Evolutionary conservation across 306 rosid species (phyloP).

Genomic region (Castanospermum australe): DNA sequence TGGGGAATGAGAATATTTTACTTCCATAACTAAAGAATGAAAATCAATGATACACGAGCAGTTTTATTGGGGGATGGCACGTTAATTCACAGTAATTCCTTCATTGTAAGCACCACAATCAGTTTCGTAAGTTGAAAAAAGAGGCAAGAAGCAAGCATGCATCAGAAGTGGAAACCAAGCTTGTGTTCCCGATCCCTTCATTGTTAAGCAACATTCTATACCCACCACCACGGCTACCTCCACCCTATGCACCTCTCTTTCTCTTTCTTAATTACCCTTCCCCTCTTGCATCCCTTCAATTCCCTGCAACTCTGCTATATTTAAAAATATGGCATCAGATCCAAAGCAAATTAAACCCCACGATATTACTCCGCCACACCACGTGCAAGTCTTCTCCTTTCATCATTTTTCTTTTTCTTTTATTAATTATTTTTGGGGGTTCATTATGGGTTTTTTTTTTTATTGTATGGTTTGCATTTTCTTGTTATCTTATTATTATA

Average conservation of each 20-base stretch:
- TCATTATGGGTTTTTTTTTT: neutral
- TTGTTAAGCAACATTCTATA: constrained; percentile 51
- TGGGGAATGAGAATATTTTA: neutral
- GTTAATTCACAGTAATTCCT: constrained; percentile 21
- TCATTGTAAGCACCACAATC: constrained; percentile 19
- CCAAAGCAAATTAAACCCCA: constrained; percentile 54
- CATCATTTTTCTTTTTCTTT: constrained; percentile 36
- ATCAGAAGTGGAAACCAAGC: constrained; percentile 20
- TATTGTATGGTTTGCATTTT: neutral
- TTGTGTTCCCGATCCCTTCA: constrained; percentile 13
- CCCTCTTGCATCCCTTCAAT: neutral
- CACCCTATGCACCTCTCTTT: neutral
- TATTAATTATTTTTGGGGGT: neutral
- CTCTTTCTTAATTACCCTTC: neutral
- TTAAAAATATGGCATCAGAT: constrained; percentile 57
- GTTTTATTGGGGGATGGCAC: neutral
- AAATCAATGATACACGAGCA: constrained; percentile 28
- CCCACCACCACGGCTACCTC: neutral
- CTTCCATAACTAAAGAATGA: neutral
- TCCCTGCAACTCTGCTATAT: neutral
- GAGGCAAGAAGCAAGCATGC: constrained; percentile 2
- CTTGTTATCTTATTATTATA: neutral
- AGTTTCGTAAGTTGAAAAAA: constrained; percentile 6
- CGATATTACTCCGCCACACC: constrained; percentile 36
- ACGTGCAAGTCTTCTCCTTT: constrained; percentile 49